Conservation (phyloP, 805 yeast species). For the Metschnikowia dekortorum region DNA sequence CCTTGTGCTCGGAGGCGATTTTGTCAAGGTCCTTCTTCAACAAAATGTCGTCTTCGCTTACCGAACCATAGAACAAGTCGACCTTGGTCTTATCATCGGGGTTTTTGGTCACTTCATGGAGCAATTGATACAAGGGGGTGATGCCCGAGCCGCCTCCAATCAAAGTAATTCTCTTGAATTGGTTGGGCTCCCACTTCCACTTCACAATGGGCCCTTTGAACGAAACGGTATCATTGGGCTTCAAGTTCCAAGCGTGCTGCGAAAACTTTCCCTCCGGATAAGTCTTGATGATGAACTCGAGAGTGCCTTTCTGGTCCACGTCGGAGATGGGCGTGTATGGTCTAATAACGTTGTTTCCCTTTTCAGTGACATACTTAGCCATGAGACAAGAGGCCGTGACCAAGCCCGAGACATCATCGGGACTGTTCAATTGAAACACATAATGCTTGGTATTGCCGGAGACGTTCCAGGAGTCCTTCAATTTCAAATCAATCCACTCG, state of each 20-base stretch:
- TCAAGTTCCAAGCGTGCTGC: slow-evolving; percentile 62
- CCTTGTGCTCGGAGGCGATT: slow-evolving; percentile 62
- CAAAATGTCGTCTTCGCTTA: slow-evolving; percentile 74
- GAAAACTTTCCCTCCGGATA: slow-evolving; percentile 86
- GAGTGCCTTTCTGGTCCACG: slow-evolving; percentile 60
- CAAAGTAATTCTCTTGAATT: slow-evolving; percentile 71
- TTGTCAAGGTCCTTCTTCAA: slow-evolving; percentile 73
- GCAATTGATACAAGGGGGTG: slow-evolving; percentile 88
- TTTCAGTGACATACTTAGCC: slow-evolving; percentile 75
- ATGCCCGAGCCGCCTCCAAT: slow-evolving; percentile 98
- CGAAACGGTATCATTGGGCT: slow-evolving; percentile 74
- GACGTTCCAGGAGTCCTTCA: slow-evolving; percentile 44
- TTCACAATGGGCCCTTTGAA: slow-evolving; percentile 93
- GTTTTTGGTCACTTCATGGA: slow-evolving; percentile 70
- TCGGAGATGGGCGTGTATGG: slow-evolving; percentile 86
- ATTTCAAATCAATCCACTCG: slow-evolving; percentile 69
- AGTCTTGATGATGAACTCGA: slow-evolving; percentile 78
- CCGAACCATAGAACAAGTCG: slow-evolving; percentile 73
- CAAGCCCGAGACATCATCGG: slow-evolving; percentile 71
- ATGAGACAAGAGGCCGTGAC: slow-evolving; percentile 73
- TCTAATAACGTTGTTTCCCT: slow-evolving; percentile 84
- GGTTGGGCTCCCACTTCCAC: slow-evolving; percentile 88
- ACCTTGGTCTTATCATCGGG: slow-evolving; percentile 89
- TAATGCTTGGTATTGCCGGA: slow-evolving; percentile 65
- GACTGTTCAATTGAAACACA: slow-evolving; percentile 62